phyloP scores from a whole-genome alignment of 148 eudicot species.

The Rhododendron ferrugineum region DNA sequence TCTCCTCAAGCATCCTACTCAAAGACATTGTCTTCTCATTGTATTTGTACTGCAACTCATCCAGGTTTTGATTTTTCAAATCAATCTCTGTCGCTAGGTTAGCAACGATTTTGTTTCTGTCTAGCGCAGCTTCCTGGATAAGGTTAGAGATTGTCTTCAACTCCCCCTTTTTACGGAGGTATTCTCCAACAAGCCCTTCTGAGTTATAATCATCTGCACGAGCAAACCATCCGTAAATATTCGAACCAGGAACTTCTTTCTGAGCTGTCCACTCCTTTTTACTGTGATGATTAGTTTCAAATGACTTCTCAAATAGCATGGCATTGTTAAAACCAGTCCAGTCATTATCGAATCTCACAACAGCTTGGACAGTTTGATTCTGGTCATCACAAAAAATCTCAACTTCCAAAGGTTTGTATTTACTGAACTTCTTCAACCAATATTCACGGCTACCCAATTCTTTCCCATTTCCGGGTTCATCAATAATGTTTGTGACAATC shows the following conservation, averaged over 20 bases:
- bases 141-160: conserved; percentile 52
- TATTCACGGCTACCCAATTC: conserved; percentile 25
- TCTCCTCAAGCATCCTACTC: conserved; percentile 52
- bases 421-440: conserved; percentile 41
- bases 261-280: conserved; percentile 53
- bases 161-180: conserved; percentile 47
- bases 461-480: conserved; percentile 21
- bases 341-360: conserved; percentile 53
- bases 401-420: conserved; percentile 51
- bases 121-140: conserved; percentile 37
- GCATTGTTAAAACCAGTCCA: conserved; percentile 67
- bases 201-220: conserved; percentile 56
- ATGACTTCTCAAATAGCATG: conserved; percentile 65
- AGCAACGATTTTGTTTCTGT: conserved; percentile 28
- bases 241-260: conserved; percentile 24
- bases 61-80: conserved; percentile 35
- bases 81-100: conserved; percentile 53
- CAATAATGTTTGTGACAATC: conserved; percentile 52
- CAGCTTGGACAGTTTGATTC: conserved; percentile 35
- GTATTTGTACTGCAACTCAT: conserved; percentile 46
- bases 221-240: conserved; percentile 79
- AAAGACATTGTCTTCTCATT: conserved; percentile 49
- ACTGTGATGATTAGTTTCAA: conserved; percentile 49
- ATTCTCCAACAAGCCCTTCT: conserved; percentile 48
- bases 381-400: conserved; percentile 34